Base-by-base conservation (phyloP, 352 stramenopile genomes). In the Phytophthora megakarya region DNA sequence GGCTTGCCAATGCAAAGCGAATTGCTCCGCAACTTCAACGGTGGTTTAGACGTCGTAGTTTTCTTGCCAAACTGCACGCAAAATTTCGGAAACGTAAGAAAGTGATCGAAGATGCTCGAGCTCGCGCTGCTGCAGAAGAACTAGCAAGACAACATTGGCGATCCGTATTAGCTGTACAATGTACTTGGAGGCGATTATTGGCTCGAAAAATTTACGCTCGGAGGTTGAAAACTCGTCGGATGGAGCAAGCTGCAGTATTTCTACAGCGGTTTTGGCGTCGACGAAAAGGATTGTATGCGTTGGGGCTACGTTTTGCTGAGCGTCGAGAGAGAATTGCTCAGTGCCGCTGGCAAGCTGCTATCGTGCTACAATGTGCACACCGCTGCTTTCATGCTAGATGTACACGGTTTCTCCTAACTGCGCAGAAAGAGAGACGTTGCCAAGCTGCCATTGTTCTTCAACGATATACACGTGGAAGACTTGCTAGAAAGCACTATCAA, bases 261-360 rank as follows among this genome's bases (percentile, higher is more conserved):
- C 55, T 89, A 3, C 78, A 91, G 53, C 66, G 57, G 1, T 81
- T 74, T 52, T 89, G 80, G 75, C 75, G 80, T 13, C 65, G 69
- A n/a, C 70, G 73, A 40, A 70, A 28, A 28, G 65, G 60, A 1
- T 32, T 73, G 15, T 82, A 82, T 30, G 79, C 63, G 13, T 61
- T 90, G 0, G 76, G 79, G 39, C 40, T 86, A 12, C 81, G 81
- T 0, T 89, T 90, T 39, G 55, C 70, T 1, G 80, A 73, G 3
- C 73, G 86, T 45, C 70, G 72, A 1, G 70, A 84, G 2, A 53
- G 73, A 37, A 65, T 85, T 10, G 62, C 61, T 0, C 67, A 72
- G 5, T 67, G 56, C 8, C 54, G 66, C 13, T 40, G 72, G 19
- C 45, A 70, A 18, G 58, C 77, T 18, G 71, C 65, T 2, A 71